phyloP scores from a whole-genome alignment of 192 early-diverging fungal genomes.

The Umbelopsis sp. region DNA sequence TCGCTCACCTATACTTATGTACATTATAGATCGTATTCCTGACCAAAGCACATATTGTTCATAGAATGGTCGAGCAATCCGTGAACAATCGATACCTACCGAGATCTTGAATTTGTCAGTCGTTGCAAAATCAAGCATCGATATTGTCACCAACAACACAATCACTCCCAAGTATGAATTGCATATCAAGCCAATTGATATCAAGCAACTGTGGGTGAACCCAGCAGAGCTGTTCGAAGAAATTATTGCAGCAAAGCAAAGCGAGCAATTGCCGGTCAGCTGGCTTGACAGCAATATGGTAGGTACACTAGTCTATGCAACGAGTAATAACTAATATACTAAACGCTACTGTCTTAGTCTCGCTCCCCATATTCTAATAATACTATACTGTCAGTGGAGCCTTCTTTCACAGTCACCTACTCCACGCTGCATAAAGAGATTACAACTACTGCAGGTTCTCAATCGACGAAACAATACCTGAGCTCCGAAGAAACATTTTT shows the following conservation, averaged over 20 bases:
- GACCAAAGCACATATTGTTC: too few relatives aligned
- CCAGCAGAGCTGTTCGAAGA: conserved; percentile 29
- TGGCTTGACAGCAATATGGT: conserved; percentile 72
- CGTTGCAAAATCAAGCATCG: neutral
- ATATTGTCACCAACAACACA: too few relatives aligned
- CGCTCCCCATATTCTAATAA: conserved; percentile 35
- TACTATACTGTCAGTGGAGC: conserved; percentile 28
- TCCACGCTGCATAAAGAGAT: conserved; percentile 38
- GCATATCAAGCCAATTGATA: neutral
- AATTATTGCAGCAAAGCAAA: conserved; percentile 13
- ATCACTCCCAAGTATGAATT: neutral
- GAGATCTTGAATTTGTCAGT: neutral
- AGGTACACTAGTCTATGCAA: neutral
- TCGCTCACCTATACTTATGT: neutral
- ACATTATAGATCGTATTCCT: neutral
- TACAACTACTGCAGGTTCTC: neutral
- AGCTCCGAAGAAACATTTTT: conserved; percentile 55
- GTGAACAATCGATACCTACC: neutral
- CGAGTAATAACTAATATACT: neutral
- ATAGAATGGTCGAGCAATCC: neutral
- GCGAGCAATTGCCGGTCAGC: conserved; percentile 1
- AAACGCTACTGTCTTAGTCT: conserved; percentile 27
- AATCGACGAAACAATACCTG: neutral
- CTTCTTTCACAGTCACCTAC: conserved; percentile 34
- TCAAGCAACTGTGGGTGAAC: conserved; percentile 22